Percentiles rank a stretch among this genome's conserved stretches.
phyloP scores from a whole-genome alignment of 2,329 filamentous ascomycete genomes.

The Dryadomyces sulphureus region DNA sequence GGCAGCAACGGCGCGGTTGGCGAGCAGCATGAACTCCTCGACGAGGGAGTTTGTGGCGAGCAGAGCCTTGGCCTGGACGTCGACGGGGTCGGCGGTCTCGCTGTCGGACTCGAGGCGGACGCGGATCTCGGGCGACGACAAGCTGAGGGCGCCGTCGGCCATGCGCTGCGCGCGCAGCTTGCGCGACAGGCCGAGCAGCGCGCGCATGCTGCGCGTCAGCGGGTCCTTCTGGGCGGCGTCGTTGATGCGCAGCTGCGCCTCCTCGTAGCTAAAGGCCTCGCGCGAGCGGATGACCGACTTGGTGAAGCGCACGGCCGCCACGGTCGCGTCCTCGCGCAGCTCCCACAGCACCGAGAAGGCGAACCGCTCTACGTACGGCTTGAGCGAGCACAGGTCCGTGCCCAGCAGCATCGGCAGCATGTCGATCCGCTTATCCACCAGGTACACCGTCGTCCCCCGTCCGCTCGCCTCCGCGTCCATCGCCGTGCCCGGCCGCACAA shows the following conservation, averaged over 20 bases:
- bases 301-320: slow-evolving; percentile 75
- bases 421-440: slow-evolving; percentile 98
- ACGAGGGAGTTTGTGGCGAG: slow-evolving; percentile 95
- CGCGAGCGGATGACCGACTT: slow-evolving; percentile 96
- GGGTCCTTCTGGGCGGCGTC: slow-evolving; percentile 78
- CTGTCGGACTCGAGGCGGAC: slow-evolving; percentile 86
- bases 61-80: slow-evolving; percentile 88
- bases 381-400: slow-evolving; percentile 90
- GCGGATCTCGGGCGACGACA: slow-evolving; percentile 95
- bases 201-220: slow-evolving; percentile 78
- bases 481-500: slow-evolving; percentile 89
- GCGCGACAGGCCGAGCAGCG: slow-evolving; percentile 75
- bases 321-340: slow-evolving; percentile 62
- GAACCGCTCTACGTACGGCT: slow-evolving; percentile 91
- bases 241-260: slow-evolving; percentile 87
- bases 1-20: slow-evolving; percentile 84
- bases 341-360: slow-evolving; percentile 85
- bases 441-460: slow-evolving; percentile 88
- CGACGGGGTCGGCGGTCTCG: slow-evolving; percentile 88
- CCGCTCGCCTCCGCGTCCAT: slow-evolving; percentile 95
- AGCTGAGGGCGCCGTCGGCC: slow-evolving; percentile 85
- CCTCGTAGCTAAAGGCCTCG: slow-evolving; percentile 95
- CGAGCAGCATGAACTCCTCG: slow-evolving; percentile 98
- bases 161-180: slow-evolving; percentile 90
- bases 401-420: slow-evolving; percentile 96